Evolutionary conservation across 208 protist genomes (phyloP), one percentile per base, ranked within the genome.

Genomic region (Leishmania tropica): DNA sequence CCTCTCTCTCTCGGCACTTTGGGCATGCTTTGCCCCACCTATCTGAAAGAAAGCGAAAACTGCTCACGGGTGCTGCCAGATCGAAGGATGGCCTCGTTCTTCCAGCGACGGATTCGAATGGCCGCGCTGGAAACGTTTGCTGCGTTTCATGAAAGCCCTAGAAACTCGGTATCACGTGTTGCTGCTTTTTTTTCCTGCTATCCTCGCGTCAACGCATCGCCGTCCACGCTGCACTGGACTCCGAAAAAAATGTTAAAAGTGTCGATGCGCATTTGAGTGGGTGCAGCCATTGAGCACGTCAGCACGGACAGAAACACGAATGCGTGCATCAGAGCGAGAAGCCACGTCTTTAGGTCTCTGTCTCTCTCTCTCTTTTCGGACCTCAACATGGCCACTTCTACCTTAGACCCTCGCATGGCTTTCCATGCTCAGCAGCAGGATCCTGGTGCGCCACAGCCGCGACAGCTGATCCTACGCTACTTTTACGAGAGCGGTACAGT

Each of bases 341-440:
- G 3, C 0, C 72, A 65, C 58, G 67, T 71, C 53, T 40, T 42
- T 21, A 78, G 17, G 48, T 54, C 77, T 48, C 45, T 67, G 11
- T 58, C 60, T 48, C 62, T 54, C 74, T 54, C 15, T 45, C 60
- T 48, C 17, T 54, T n/a, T 11, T 53, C 47, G 21, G 31, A 72
- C 47, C 2, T 4, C 47, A 53, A 3, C 73, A 96, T 96, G 94
- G 90, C 90, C 8, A 85, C 88, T 8, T 95, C 93, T 6, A 94
- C 84, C 47, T 86, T 95, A 48, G 94, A 97, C 71, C 84, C 87
- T 28, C 94, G 92, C 73, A 93, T 97, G 83, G 89, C 93, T 10
- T 96, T 97, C 72, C 83, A 88, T 64, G 94, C 89, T 40, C 88
- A 95, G 81, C 89, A 95, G 76, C 88, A 90, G 58, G 93, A 96